Evolutionary conservation across 768 basidiomycete genomes (phyloP).

Genomic region (Amanita inopinata): DNA sequence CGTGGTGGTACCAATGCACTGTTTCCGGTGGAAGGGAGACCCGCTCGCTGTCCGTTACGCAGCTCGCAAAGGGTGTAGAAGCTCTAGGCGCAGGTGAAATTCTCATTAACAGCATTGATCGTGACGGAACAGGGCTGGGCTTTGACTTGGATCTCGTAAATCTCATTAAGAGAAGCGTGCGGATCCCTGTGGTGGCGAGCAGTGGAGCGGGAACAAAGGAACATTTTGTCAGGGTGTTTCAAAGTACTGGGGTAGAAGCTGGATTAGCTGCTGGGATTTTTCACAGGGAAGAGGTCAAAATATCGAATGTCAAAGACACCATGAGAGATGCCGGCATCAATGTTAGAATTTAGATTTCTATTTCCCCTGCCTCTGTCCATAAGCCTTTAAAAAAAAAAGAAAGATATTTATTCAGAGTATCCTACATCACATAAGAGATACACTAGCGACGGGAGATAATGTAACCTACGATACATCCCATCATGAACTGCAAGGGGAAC

Average conservation of each 20-base stretch:
- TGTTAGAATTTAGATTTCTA: conserved; percentile 1
- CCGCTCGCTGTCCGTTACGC: conserved; percentile 76
- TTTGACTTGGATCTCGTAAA: conserved; percentile 82
- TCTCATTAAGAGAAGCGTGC: conserved; percentile 66
- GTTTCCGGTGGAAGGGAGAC: conserved; percentile 85
- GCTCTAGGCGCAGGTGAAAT: conserved; percentile 90
- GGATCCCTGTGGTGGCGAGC: conserved; percentile 90
- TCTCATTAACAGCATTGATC: conserved; percentile 90
- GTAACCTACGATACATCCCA: conserved; percentile 11
- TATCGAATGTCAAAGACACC: conserved; percentile 67
- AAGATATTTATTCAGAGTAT: neutral
- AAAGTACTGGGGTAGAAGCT: conserved; percentile 72
- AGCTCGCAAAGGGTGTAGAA: conserved; percentile 90
- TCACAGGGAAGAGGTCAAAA: conserved; percentile 81
- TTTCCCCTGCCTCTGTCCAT: neutral
- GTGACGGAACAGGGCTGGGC: conserved; percentile 87
- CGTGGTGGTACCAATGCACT: conserved; percentile 99
- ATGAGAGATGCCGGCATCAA: conserved; percentile 26
- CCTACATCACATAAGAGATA: conserved; percentile 7
- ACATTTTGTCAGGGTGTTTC: conserved; percentile 88
- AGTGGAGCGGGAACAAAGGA: conserved; percentile 79
- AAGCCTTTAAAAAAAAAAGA: neutral
- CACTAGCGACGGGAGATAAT: conserved; percentile 7
- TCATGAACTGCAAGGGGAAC: conserved; percentile 7
- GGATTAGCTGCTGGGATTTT: conserved; percentile 97